These are phyloP conservation scores for Pichia terricola DNA, from an alignment of 1,139 yeast species.

Conservation along the genomic window DNA sequence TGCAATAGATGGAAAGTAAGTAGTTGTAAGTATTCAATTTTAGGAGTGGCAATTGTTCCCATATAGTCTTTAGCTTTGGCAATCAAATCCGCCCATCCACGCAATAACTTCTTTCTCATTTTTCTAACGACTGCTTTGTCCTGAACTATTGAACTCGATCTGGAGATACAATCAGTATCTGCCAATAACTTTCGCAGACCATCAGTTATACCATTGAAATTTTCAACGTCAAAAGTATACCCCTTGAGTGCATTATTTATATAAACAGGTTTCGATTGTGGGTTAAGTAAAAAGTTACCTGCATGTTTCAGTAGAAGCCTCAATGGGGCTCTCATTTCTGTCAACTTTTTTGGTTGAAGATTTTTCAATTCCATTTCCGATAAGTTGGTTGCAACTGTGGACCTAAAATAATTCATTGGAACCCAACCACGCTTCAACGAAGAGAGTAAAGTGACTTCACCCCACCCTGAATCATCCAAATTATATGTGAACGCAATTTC, in stretches of 20 bases:
- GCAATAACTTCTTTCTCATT: slow-evolving; percentile 68
- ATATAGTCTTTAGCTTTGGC: slow-evolving; percentile 78
- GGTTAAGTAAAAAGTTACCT: slow-evolving; percentile 66
- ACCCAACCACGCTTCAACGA: slow-evolving; percentile 88
- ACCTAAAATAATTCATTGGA: slow-evolving; percentile 80
- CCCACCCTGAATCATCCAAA: slow-evolving; percentile 94
- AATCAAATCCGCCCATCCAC: slow-evolving; percentile 87
- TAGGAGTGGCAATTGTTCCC: slow-evolving; percentile 55
- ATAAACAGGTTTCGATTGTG: slow-evolving; percentile 39
- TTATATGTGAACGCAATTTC: slow-evolving; percentile 85
- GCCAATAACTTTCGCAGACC: slow-evolving; percentile 75
- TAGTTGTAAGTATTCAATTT: slow-evolving; percentile 61
- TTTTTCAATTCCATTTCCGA: slow-evolving; percentile 23
- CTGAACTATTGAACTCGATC: slow-evolving; percentile 72
- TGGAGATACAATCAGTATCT: slow-evolving; percentile 73
- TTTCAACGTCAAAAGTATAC: slow-evolving; percentile 31
- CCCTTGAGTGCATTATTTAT: slow-evolving; percentile 32
- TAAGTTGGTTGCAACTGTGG: slow-evolving; percentile 37
- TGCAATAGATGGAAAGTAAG: slow-evolving; percentile 68
- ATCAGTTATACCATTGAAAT: slow-evolving; percentile 57
- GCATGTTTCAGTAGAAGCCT: slow-evolving; percentile 61
- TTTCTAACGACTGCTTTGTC: slow-evolving; percentile 60
- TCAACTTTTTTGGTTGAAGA: slow-evolving; percentile 12
- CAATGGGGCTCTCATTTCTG: slow-evolving; percentile 38
- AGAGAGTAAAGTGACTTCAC: slow-evolving; percentile 74